phyloP scores from a whole-genome alignment of 2,329 filamentous ascomycete species.

The Sarocladium brachiariae region DNA sequence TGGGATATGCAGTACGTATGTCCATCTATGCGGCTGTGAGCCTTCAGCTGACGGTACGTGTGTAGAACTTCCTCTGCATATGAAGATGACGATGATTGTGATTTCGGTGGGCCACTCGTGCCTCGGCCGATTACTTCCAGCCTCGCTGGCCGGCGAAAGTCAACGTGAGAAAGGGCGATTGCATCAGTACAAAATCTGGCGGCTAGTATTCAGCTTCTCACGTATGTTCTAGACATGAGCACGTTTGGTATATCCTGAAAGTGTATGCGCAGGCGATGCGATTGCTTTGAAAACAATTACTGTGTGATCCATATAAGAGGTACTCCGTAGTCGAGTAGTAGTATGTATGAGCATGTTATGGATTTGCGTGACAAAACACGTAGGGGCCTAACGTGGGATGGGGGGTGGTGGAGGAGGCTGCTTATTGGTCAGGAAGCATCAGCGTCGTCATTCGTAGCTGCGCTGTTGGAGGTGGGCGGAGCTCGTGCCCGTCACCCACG shows the following conservation, averaged over 20 bases:
- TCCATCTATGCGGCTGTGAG: too few relatives aligned
- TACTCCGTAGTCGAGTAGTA: too few relatives aligned
- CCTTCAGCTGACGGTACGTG: not conserved
- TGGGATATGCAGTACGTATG: not conserved
- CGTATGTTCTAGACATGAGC: too few relatives aligned
- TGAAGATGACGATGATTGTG: not conserved
- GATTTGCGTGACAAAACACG: not conserved
- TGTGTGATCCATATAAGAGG: too few relatives aligned
- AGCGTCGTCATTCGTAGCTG: constrained; percentile 9
- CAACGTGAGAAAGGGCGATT: too few relatives aligned
- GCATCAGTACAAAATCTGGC: not conserved
- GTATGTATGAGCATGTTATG: not conserved
- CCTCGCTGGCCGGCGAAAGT: not conserved
- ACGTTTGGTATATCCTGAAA: too few relatives aligned
- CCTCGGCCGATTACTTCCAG: not conserved
- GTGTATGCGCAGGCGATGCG: too few relatives aligned
- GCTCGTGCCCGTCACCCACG: constrained; percentile 1
- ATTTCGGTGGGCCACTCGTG: not conserved
- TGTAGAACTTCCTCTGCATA: not conserved
- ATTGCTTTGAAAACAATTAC: too few relatives aligned
- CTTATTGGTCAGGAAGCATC: not conserved
- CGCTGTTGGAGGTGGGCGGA: not conserved
- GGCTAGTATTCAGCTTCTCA: not conserved
- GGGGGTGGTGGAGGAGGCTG: not conserved
- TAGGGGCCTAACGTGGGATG: not conserved